A percentile compares a stretch with the other conserved stretches of the same genome.
phyloP scores from a whole-genome alignment of 176 grass and related monocot species.

The Echinochloa phyllopogon region DNA sequence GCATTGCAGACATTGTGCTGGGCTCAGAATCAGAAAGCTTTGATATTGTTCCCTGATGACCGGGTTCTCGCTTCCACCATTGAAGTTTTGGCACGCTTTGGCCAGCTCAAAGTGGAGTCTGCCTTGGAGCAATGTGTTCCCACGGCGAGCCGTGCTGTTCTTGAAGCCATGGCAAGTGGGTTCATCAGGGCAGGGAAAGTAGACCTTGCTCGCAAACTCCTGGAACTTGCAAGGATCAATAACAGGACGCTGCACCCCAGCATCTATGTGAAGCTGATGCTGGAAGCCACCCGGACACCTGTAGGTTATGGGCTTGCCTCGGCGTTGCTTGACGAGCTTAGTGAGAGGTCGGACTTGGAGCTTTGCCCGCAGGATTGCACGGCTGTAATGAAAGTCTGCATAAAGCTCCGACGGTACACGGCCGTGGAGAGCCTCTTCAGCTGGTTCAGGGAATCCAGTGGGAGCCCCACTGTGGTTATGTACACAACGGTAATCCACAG shows the following conservation, averaged over 20 bases:
- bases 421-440: slow-evolving; percentile 74
- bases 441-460: slow-evolving; percentile 59
- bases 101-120: slow-evolving; percentile 49
- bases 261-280: slow-evolving; percentile 70
- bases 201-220: slow-evolving; percentile 56
- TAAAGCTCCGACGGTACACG: slow-evolving; percentile 64
- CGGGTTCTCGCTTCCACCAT: slow-evolving; percentile 66
- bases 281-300: slow-evolving; percentile 56
- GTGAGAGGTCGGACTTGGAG: slow-evolving; percentile 61
- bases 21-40: slow-evolving; percentile 57
- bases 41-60: slow-evolving; percentile 70
- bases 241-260: slow-evolving; percentile 57
- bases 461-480: slow-evolving; percentile 68
- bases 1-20: slow-evolving; percentile 80
- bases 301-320: slow-evolving; percentile 73
- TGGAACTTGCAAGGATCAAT: slow-evolving; percentile 63
- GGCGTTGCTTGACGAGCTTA: slow-evolving; percentile 60
- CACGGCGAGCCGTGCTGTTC: slow-evolving; percentile 63
- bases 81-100: slow-evolving; percentile 66
- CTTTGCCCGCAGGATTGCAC: slow-evolving; percentile 68
- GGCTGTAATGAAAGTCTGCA: slow-evolving; percentile 83
- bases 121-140: slow-evolving; percentile 62
- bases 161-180: slow-evolving; percentile 74
- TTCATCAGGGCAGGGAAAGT: slow-evolving; percentile 71
- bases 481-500: slow-evolving; percentile 88